Conservation (phyloP, 106 monocot genomes). For the Cymbidium sinense region DNA sequence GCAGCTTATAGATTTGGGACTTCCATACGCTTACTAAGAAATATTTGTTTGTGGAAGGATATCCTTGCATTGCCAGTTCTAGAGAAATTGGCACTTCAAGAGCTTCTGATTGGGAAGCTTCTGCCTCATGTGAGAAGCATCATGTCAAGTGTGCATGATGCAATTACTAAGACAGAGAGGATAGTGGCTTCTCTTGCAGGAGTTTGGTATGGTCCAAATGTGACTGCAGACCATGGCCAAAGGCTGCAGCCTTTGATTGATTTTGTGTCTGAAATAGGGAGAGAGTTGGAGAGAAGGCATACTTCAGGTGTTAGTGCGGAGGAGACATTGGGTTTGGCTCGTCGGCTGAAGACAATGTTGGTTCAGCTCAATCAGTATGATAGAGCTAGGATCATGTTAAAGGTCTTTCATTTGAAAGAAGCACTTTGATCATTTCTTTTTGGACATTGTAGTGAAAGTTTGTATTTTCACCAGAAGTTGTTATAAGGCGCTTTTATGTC, state of each 20-base stretch:
- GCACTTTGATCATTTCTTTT: conserved; percentile 9
- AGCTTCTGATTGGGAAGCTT: conserved; percentile 65
- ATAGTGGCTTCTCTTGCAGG: conserved; percentile 69
- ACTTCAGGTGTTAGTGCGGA: conserved; percentile 44
- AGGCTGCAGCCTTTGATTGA: conserved; percentile 75
- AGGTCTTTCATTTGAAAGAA: conserved; percentile 25
- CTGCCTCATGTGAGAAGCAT: conserved; percentile 68
- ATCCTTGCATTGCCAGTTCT: conserved; percentile 50
- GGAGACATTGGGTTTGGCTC: conserved; percentile 64
- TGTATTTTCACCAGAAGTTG: background rate
- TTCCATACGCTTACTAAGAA: conserved; percentile 66
- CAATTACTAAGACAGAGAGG: conserved; percentile 70
- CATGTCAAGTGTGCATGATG: conserved; percentile 74
- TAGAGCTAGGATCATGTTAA: conserved; percentile 21
- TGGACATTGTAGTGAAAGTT: background rate
- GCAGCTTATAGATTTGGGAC: conserved; percentile 77
- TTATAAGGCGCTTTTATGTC: background rate
- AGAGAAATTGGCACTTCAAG: conserved; percentile 77
- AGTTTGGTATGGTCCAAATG: conserved; percentile 58
- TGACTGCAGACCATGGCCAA: conserved; percentile 32
- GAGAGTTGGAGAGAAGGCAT: conserved; percentile 70
- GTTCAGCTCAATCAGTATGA: conserved; percentile 39
- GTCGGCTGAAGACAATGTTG: conserved; percentile 75
- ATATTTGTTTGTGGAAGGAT: conserved; percentile 89
- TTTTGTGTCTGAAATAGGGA: conserved; percentile 58